Evolutionary conservation across 1,139 yeast species (phyloP).

Genomic region (Saccharomyces hybrid): DNA sequence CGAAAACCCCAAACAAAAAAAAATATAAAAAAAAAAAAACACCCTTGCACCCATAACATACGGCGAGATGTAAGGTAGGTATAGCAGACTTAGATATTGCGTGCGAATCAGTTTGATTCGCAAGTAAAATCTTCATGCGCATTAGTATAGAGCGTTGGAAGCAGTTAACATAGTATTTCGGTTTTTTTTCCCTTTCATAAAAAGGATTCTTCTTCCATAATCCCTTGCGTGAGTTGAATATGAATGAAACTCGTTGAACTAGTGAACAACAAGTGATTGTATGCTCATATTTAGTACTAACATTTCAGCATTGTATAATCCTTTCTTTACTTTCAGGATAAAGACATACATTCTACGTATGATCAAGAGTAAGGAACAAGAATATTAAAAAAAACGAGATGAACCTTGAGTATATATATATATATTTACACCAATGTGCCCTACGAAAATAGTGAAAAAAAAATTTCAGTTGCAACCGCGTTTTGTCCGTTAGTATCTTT

Average conservation of each 20-base stretch:
- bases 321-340: too few relatives aligned
- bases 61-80: neutral
- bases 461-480: neutral
- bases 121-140: neutral
- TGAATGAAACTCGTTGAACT: neutral
- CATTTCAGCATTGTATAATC: neutral
- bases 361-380: neutral
- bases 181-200: too few relatives aligned
- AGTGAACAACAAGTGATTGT: neutral
- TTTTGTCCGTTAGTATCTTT: neutral
- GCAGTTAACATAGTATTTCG: too few relatives aligned
- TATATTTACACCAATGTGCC: neutral
- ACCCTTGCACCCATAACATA: neutral
- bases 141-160: too few relatives aligned
- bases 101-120: neutral
- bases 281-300: neutral
- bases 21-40: too few relatives aligned
- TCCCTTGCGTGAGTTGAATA: neutral
- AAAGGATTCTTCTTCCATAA: neutral
- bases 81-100: neutral
- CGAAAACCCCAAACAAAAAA: neutral
- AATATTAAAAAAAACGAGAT: neutral
- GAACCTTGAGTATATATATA: neutral
- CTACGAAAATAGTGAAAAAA: neutral
- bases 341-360: neutral